Conservation (phyloP, 1,139 yeast genomes). For the Geotrichum citri-aurantii region DNA sequence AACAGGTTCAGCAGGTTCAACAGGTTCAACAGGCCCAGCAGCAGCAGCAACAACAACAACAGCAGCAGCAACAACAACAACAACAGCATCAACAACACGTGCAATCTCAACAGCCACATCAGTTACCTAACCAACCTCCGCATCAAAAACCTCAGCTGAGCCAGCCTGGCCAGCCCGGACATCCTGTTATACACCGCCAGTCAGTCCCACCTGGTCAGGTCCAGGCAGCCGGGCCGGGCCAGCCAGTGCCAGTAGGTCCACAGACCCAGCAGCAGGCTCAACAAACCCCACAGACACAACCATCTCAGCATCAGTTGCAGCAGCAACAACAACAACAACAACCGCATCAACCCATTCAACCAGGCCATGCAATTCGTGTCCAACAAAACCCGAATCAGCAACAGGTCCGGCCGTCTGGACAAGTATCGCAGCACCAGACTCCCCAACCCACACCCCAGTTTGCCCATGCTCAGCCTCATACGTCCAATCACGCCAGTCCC, state of each 20-base stretch:
- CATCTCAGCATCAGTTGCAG: conserved; percentile 26
- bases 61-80: neutral
- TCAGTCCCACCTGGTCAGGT: neutral
- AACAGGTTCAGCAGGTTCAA: neutral
- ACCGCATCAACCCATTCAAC: neutral
- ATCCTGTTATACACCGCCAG: neutral
- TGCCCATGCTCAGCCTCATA: neutral
- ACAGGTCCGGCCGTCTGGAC: conserved; percentile 17
- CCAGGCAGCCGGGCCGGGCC: neutral
- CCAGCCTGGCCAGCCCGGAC: neutral
- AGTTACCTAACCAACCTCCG: neutral
- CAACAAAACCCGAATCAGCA: neutral
- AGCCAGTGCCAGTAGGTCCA: neutral
- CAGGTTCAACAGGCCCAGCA: neutral
- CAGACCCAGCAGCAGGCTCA: neutral
- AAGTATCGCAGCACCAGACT: conserved; percentile 20
- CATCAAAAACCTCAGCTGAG: neutral
- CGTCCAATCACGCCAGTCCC: conserved; percentile 24
- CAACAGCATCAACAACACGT: neutral
- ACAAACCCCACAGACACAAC: neutral
- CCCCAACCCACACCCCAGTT: conserved; percentile 12
- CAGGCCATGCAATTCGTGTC: neutral
- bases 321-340: neutral
- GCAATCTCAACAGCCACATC: neutral
- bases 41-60: neutral